These are phyloP conservation scores for Diplodia scrobiculata DNA, from an alignment of 2,329 filamentous ascomycete genomes.

Conservation along the genomic window DNA sequence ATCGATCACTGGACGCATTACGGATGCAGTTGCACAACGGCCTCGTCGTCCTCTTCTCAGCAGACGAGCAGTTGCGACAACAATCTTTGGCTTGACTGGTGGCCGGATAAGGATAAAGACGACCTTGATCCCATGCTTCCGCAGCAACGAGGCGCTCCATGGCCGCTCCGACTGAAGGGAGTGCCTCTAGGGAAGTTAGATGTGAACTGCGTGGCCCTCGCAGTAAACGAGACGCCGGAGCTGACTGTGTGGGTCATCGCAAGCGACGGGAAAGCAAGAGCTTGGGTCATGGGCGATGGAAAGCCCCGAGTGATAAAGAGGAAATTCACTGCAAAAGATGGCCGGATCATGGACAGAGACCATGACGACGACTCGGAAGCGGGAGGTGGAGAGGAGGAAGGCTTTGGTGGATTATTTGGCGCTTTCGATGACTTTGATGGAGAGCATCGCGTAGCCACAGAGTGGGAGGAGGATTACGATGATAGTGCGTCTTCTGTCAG, in stretches of 20 bases:
- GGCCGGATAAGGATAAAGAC: slow-evolving; percentile 30
- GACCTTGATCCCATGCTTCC: slow-evolving; percentile 29
- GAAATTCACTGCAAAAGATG: slow-evolving; percentile 36
- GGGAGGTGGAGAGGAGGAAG: not conserved
- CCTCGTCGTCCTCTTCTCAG: not conserved
- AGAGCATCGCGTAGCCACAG: not conserved
- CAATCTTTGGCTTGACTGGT: slow-evolving; percentile 30
- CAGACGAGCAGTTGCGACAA: not conserved
- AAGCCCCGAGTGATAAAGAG: slow-evolving; percentile 19
- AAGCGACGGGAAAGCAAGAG: slow-evolving; percentile 48
- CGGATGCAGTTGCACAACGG: not conserved
- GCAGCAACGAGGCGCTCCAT: slow-evolving; percentile 35
- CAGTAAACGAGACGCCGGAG: slow-evolving; percentile 50
- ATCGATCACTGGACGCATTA: slow-evolving; percentile 29
- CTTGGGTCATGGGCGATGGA: slow-evolving; percentile 51
- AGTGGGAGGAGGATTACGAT: not conserved
- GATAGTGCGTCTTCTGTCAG: not conserved
- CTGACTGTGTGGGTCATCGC: slow-evolving; percentile 59
- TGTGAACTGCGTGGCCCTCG: slow-evolving; percentile 53
- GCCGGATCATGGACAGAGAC: slow-evolving; percentile 35
- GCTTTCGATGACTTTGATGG: slow-evolving; percentile 5
- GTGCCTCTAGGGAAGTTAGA: slow-evolving; percentile 52
- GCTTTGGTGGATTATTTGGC: not conserved
- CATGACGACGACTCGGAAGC: not conserved
- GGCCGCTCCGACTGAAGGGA: slow-evolving; percentile 56